Conservation (phyloP, 2,329 filamentous ascomycete species). For the Ophiosphaerella korrae region DNA sequence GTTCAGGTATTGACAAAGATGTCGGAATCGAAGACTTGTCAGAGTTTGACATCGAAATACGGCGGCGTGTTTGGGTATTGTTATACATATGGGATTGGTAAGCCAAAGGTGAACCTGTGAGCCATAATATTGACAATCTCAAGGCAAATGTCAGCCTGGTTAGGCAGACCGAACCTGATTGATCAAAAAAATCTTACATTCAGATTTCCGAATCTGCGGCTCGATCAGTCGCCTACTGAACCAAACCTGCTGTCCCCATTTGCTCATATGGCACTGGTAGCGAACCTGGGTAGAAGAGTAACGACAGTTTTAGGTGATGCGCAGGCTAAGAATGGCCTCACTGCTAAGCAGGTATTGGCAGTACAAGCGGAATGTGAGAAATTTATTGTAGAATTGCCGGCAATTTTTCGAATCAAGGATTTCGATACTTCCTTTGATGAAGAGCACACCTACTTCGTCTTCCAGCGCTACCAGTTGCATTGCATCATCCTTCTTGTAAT, state of each 20-base stretch:
- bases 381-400: conserved; percentile 54
- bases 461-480: conserved; percentile 56
- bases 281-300: conserved; percentile 43
- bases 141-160: conserved; percentile 52
- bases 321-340: conserved; percentile 17
- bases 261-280: conserved; percentile 51
- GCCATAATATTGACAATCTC: not conserved
- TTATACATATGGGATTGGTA: conserved; percentile 58
- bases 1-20: conserved; percentile 49
- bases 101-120: conserved; percentile 8
- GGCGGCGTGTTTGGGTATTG: conserved; percentile 54
- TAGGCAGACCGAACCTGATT: conserved; percentile 53
- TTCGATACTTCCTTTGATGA: conserved; percentile 53
- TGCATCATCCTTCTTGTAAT: conserved; percentile 54
- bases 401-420: conserved; percentile 46
- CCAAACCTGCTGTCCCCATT: conserved; percentile 51
- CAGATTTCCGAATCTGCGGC: conserved; percentile 48
- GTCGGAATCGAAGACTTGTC: conserved; percentile 41
- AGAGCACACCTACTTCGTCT: conserved; percentile 50
- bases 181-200: conserved; percentile 49
- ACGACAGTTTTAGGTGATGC: conserved; percentile 27
- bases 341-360: conserved; percentile 26
- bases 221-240: conserved; percentile 42
- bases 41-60: conserved; percentile 56
- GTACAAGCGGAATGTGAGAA: conserved; percentile 47